Evolutionary conservation across 192 early-diverging fungal species (phyloP).

Genomic region (Umbelopsis ramanniana): DNA sequence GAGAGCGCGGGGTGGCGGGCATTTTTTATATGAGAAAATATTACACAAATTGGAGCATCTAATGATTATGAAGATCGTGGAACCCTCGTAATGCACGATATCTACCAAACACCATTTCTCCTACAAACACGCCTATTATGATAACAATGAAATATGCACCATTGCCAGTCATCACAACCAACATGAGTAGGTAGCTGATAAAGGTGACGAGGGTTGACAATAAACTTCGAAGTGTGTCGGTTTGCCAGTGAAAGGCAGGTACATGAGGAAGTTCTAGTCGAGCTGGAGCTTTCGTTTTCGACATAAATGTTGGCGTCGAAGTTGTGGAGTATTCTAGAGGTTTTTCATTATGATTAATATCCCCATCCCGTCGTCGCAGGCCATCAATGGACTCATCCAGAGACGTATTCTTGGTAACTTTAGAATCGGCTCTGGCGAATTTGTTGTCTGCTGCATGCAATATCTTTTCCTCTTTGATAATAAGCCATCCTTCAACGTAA

Average conservation of each 20-base stretch:
- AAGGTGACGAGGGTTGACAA: conserved; percentile 41
- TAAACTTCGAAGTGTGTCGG: conserved; percentile 48
- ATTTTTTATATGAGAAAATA: conserved; percentile 9
- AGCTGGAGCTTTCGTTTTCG: conserved; percentile 14
- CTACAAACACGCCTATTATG: conserved; percentile 52
- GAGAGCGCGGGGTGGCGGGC: background rate
- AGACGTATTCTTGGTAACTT: background rate
- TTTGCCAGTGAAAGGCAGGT: conserved; percentile 50
- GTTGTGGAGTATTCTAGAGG: background rate
- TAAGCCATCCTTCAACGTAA: conserved; percentile 45
- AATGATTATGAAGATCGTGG: conserved; percentile 25
- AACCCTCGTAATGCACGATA: conserved; percentile 34
- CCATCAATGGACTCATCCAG: background rate
- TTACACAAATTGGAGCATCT: background rate
- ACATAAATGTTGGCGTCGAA: background rate
- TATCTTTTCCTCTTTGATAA: conserved; percentile 21
- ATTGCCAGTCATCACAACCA: conserved; percentile 59
- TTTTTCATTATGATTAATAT: conserved; percentile 12
- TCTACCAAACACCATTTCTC: conserved; percentile 55
- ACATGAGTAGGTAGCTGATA: conserved; percentile 55
- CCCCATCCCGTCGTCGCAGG: background rate
- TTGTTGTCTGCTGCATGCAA: background rate
- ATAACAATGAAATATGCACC: conserved; percentile 53
- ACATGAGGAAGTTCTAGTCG: conserved; percentile 34
- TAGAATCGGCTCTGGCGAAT: background rate